Evolutionary conservation across 1,284 basidiomycete genomes (phyloP).

Genomic region (Flammula alnicola): DNA sequence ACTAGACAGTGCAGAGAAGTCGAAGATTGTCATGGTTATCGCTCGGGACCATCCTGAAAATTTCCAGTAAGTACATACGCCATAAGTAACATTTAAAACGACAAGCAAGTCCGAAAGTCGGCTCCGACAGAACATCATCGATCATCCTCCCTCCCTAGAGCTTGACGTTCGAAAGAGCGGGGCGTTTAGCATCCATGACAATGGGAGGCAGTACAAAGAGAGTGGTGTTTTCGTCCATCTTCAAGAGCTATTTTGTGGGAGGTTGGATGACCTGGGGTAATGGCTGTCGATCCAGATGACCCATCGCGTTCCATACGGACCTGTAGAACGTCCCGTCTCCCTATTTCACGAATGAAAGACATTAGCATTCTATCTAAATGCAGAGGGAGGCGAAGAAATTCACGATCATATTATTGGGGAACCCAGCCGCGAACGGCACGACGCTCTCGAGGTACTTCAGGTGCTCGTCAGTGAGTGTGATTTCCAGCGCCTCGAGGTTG

Average conservation of each 20-base stretch:
- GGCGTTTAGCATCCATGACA: too few relatives aligned
- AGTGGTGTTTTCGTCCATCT: background rate
- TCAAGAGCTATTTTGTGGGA: background rate
- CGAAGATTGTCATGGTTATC: too few relatives aligned
- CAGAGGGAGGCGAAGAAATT: conserved; percentile 20
- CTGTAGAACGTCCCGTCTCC: conserved; percentile 20
- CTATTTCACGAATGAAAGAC: background rate
- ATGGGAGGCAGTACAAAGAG: background rate
- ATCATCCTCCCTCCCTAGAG: too few relatives aligned
- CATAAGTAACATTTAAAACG: too few relatives aligned
- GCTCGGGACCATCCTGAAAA: too few relatives aligned
- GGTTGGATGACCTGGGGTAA: conserved; percentile 13
- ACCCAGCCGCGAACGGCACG: conserved; percentile 46
- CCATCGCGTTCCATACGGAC: conserved; percentile 9
- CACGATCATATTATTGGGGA: conserved; percentile 45
- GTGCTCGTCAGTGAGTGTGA: conserved; percentile 45
- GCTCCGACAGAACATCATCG: too few relatives aligned
- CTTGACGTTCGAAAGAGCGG: too few relatives aligned
- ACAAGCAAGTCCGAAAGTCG: too few relatives aligned
- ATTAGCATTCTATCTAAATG: too few relatives aligned
- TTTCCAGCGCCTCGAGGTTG: conserved; percentile 52
- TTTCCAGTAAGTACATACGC: too few relatives aligned
- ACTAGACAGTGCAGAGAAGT: too few relatives aligned
- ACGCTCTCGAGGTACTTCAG: conserved; percentile 46
- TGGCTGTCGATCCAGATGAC: conserved; percentile 18